phyloP scores from a whole-genome alignment of 2,329 filamentous ascomycete species.

The Metarhizium humberi region DNA sequence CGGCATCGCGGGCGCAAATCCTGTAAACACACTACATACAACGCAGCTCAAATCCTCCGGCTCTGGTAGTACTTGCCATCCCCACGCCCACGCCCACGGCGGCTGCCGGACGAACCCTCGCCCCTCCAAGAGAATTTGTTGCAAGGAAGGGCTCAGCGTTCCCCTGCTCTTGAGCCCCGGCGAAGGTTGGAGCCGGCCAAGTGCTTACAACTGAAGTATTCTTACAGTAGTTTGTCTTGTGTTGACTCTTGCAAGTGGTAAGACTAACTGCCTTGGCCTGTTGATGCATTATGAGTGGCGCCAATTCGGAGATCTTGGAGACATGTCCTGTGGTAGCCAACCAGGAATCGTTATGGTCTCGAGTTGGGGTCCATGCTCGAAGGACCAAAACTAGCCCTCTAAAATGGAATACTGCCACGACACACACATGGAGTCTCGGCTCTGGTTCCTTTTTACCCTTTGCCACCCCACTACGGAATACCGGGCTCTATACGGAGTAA shows the following conservation, averaged over 20 bases:
- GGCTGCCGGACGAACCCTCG: slow-evolving; percentile 7
- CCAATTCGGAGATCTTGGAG: slow-evolving; percentile 22
- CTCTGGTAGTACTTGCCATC: neutral
- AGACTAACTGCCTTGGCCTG: slow-evolving; percentile 1
- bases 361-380: neutral
- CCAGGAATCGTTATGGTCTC: slow-evolving; percentile 12
- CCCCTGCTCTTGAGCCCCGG: neutral
- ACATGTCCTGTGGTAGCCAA: slow-evolving; percentile 17
- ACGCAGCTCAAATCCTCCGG: neutral
- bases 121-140: neutral
- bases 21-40: neutral
- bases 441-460: slow-evolving; percentile 3
- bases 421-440: slow-evolving; percentile 1
- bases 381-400: neutral
- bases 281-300: slow-evolving; percentile 23
- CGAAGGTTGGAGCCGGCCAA: neutral
- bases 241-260: neutral
- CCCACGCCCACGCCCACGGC: neutral
- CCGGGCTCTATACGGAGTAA: neutral
- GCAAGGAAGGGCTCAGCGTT: neutral
- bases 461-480: slow-evolving; percentile 6
- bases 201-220: neutral
- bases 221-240: neutral
- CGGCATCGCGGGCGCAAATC: neutral
- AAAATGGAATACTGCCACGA: slow-evolving; percentile 1